Evolutionary conservation across 306 rosid genomes (phyloP), one percentile per base, ranked within the genome.

Genomic region (Prunus davidiana): DNA sequence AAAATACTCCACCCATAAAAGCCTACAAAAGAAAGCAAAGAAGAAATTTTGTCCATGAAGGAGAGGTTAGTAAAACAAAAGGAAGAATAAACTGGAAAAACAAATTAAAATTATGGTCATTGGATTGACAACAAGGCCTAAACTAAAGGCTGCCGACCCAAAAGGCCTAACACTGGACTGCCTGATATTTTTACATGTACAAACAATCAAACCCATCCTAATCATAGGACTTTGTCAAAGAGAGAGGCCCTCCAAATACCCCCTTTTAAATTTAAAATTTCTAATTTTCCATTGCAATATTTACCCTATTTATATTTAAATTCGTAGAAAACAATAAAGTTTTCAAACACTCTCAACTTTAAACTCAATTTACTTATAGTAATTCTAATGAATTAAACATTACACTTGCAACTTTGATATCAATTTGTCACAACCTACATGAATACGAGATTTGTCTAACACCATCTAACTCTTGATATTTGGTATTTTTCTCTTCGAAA

Each of bases 51-150:
- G 66, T 61, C 66, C 54, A 38, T 8, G 5, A 56, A 14, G 51
- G 20, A 12, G 4, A 34, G 38, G 22, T 34, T 14, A 38, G 47
- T 38, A 8, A 46, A 30, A 27, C 47, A 57, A 56, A 34, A 2
- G 38, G 9, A 30, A 43, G 19, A 49, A 28, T 18, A 9, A 24
- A 78, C 43, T 24, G n/a, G 11, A 69, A 54, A 47, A 20, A 38
- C 43, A 38, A 20, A n/a, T 12, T 11, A 2, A 10, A 46, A 46
- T 3, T 32, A 76, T 20, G 84, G 74, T 32, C 12, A 6, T 0
- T 12, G 8, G 46, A 50, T 27, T 46, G 61, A 81, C 77, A 76
- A 45, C 69, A 45, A 70, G 73, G 69, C 80, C 77, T 63, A 75
- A 38, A 63, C 46, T n/a, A 55, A 30, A 55, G 73, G 82, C 52